Percentiles rank a stretch among this genome's conserved stretches.
Conservation (phyloP, 2,329 filamentous ascomycete genomes). For the Fusarium xylarioides region DNA sequence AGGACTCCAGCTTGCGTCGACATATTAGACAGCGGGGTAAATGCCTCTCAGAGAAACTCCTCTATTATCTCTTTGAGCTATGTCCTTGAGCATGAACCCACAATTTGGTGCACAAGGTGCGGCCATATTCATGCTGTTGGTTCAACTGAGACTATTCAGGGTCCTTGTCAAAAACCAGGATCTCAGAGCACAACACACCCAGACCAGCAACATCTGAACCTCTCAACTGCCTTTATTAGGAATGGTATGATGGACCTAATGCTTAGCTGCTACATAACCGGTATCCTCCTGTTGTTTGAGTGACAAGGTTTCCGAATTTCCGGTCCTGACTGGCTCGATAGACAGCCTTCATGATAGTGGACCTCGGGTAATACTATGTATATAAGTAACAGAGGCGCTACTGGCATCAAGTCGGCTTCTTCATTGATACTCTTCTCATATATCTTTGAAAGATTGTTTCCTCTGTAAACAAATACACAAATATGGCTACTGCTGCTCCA, state of each 20-base stretch:
- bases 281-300: background rate
- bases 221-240: background rate
- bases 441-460: background rate
- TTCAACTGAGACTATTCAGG: background rate
- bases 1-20: slow-evolving; percentile 2
- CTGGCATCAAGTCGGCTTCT: background rate
- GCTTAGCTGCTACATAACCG: background rate
- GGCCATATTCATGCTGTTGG: slow-evolving; percentile 9
- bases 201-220: background rate
- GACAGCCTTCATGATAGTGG: background rate
- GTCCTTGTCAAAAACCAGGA: background rate
- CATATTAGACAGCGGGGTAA: background rate
- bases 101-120: slow-evolving; percentile 4
- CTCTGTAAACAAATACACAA: background rate
- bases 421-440: background rate
- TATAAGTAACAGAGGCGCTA: background rate
- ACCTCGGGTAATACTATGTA: background rate
- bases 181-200: background rate
- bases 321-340: background rate
- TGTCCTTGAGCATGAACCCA: background rate
- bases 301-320: background rate
- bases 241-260: slow-evolving; percentile 4
- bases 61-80: background rate
- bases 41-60: background rate
- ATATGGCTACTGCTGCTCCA: slow-evolving; percentile 28